Conservation (phyloP, 2,329 filamentous ascomycete genomes). For the Talaromyces amestolkiae region DNA sequence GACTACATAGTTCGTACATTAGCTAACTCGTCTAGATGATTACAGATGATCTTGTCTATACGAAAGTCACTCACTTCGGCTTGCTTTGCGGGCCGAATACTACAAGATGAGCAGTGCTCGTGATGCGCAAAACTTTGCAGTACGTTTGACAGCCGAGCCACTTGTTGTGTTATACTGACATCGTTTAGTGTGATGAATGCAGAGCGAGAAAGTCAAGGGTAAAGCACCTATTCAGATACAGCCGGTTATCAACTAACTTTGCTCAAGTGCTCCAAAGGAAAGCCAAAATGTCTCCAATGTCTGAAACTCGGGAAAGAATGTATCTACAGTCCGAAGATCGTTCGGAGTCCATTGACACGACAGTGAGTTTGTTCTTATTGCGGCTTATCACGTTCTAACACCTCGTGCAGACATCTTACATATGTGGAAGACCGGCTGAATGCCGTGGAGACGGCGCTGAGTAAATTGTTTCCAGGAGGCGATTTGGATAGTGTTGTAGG, state of each 20-base stretch:
- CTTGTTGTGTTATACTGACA: background rate
- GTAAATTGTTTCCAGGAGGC: conserved; percentile 39
- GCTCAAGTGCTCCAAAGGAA: conserved; percentile 43
- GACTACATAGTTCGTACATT: background rate
- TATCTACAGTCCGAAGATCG: conserved; percentile 44
- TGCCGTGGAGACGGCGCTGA: conserved; percentile 38
- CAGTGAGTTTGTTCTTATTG: conserved; percentile 32
- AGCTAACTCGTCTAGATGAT: background rate
- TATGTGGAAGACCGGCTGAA: conserved; percentile 42
- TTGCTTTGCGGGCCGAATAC: conserved; percentile 12
- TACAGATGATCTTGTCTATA: background rate
- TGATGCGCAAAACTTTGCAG: conserved; percentile 42
- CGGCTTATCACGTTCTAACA: background rate
- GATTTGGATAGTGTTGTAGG: conserved; percentile 40
- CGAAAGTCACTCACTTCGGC: conserved; percentile 7
- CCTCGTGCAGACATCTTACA: conserved; percentile 34
- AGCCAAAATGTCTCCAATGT: conserved; percentile 40
- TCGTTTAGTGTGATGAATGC: conserved; percentile 40
- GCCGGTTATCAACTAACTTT: background rate
- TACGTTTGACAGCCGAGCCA: conserved; percentile 25
- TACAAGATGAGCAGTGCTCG: conserved; percentile 40
- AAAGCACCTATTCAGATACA: conserved; percentile 10
- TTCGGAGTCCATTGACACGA: conserved; percentile 42
- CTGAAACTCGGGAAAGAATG: conserved; percentile 41
- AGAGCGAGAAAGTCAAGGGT: conserved; percentile 42